Conservation (phyloP, 495 filamentous ascomycete species). For the Daldinia grandis region DNA sequence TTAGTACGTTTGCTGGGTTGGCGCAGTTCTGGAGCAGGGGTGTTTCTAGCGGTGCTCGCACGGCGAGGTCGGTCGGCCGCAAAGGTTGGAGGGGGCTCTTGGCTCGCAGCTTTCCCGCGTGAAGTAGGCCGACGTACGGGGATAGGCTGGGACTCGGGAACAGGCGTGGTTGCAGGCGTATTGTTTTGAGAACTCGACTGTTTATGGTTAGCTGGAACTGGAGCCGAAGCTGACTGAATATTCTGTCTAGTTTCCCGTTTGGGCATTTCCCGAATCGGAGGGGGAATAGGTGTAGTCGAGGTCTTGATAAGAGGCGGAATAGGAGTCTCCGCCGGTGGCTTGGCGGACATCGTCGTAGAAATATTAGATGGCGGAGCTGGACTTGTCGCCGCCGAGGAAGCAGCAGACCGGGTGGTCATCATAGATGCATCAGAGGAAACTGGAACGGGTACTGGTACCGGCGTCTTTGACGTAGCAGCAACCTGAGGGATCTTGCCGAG, state of each 20-base stretch:
- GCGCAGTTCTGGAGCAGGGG: constrained; percentile 59
- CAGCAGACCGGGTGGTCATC: constrained; percentile 43
- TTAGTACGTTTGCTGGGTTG: constrained; percentile 63
- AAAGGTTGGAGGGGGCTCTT: constrained; percentile 54
- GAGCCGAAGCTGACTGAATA: constrained; percentile 42
- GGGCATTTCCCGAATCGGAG: constrained; percentile 55
- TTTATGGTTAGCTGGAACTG: constrained; percentile 47
- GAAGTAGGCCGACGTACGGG: constrained; percentile 53
- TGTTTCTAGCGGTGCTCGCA: constrained; percentile 65
- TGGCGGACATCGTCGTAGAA: constrained; percentile 40
- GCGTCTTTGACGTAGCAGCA: constrained; percentile 56
- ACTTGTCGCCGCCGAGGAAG: constrained; percentile 41
- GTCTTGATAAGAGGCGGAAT: constrained; percentile 51
- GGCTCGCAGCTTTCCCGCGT: constrained; percentile 58
- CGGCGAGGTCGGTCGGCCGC: constrained; percentile 63
- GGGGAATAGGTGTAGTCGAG: constrained; percentile 62
- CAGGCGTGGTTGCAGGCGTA: constrained; percentile 30
- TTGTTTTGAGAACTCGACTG: constrained; percentile 38
- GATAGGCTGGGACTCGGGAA: constrained; percentile 29
- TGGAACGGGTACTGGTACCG: constrained; percentile 48
- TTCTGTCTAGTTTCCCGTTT: constrained; percentile 46
- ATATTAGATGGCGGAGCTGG: constrained; percentile 38
- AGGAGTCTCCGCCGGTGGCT: constrained; percentile 45
- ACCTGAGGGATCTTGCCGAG: constrained; percentile 59
- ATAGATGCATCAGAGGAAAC: constrained; percentile 44